These are phyloP conservation scores for Magnolia sinica DNA, from an alignment of 164 flowering plant species.

Conservation along the genomic window DNA sequence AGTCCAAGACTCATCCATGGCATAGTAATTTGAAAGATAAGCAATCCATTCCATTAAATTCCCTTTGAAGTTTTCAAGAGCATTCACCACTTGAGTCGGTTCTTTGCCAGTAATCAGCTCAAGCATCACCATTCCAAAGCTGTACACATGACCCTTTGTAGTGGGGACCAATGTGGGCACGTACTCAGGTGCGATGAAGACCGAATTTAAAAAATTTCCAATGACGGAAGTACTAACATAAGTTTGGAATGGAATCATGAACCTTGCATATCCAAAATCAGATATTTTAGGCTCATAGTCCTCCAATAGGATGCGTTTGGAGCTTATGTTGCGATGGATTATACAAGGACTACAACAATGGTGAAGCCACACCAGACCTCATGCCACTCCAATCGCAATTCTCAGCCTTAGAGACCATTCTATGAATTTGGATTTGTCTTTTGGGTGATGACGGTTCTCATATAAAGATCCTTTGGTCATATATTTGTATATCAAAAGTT, in stretches of 20 bases:
- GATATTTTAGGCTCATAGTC: conserved; percentile 24
- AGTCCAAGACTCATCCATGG: conserved; percentile 16
- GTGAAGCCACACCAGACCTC: conserved; percentile 10
- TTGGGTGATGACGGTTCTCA: too few relatives aligned
- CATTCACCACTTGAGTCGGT: conserved; percentile 17
- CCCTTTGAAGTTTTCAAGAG: conserved; percentile 18
- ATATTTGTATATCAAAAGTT: too few relatives aligned
- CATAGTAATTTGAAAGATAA: conserved; percentile 12
- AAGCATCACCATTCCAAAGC: conserved; percentile 24
- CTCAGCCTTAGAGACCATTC: too few relatives aligned
- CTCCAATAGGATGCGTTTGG: conserved; percentile 22
- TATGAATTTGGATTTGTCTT: too few relatives aligned
- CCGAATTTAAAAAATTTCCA: conserved; percentile 19
- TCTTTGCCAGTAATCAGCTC: conserved; percentile 24
- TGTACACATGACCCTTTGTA: conserved; percentile 24
- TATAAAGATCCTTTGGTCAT: too few relatives aligned
- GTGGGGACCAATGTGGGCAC: conserved; percentile 17
- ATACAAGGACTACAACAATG: conserved; percentile 20
- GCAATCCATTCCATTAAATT: conserved; percentile 18
- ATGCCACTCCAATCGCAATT: too few relatives aligned
- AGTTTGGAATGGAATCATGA: conserved; percentile 19
- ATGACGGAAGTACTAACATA: conserved; percentile 16
- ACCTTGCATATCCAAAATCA: conserved; percentile 21
- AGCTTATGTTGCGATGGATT: conserved; percentile 22
- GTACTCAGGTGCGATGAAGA: conserved; percentile 21